Percentiles rank a stretch among this genome's conserved stretches.
Conservation (phyloP, 257 asterid species). For the Solanum clarkiae region DNA sequence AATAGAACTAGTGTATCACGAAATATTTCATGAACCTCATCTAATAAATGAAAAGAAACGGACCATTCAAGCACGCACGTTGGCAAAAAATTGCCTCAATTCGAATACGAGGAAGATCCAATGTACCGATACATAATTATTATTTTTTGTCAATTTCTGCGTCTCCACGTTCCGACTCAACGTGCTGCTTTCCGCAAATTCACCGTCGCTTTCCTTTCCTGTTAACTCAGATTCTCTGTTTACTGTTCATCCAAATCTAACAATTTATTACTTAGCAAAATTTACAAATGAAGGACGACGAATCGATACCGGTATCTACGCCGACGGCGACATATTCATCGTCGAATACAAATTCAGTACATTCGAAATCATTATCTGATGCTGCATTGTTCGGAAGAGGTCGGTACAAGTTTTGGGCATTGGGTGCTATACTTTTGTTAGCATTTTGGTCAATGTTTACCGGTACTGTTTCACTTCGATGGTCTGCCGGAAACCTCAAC, state of each 20-base stretch:
- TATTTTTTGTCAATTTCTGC: too few relatives aligned
- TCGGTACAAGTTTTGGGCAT: slow-evolving; percentile 72
- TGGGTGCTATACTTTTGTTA: slow-evolving; percentile 49
- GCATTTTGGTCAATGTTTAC: slow-evolving; percentile 91
- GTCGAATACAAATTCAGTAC: not conserved
- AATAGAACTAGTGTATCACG: too few relatives aligned
- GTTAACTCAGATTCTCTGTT: not conserved
- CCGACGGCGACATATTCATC: not conserved
- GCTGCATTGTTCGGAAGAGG: slow-evolving; percentile 27
- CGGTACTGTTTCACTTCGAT: slow-evolving; percentile 71
- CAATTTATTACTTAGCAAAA: not conserved
- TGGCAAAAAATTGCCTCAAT: too few relatives aligned
- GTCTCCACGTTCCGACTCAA: not conserved
- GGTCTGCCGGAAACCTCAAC: slow-evolving; percentile 54
- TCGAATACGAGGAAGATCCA: too few relatives aligned
- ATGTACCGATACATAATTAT: too few relatives aligned
- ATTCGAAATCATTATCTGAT: not conserved
- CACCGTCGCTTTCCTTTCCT: not conserved
- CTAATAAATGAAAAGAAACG: too few relatives aligned
- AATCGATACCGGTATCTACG: slow-evolving; percentile 50
- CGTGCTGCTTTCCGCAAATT: not conserved
- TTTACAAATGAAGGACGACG: slow-evolving; percentile 53
- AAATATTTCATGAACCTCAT: too few relatives aligned
- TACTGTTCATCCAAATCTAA: not conserved
- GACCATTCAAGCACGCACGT: too few relatives aligned